Evolutionary conservation across 371 early-diverging fungal species (phyloP), one percentile per base, ranked within the genome.

Genomic region (Umbelopsis sp.): DNA sequence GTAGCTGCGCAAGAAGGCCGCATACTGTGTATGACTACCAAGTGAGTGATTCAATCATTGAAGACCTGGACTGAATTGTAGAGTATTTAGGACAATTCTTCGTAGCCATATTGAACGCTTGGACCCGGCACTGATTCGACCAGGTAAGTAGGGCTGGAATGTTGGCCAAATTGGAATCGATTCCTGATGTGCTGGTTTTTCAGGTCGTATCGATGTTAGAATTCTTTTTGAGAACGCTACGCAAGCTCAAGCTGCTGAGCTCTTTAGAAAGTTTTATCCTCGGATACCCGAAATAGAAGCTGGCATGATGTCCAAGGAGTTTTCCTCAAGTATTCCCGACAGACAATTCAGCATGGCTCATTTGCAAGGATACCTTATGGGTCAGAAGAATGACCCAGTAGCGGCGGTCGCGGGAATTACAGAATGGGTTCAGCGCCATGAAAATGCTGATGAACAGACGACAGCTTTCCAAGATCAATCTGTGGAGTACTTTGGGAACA

Each of bases 121-220:
- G 35, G 99, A 99, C 73, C 90, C 94, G 16, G 99, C 99, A 6
- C 80, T 99, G 65, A 93, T 98, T 64, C 88, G 99, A 32, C 99
- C 99, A 8, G 99, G 71, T 69, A 35, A 44, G 65, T 57, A 5
- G 32, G n/a, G 6, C 20, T 32, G 75, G 63, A 75, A 73, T 44
- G 73, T 63, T 22, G n/a, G 16, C 74, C 6, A 14, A 44, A 20
- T n/a, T 18, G 41, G 1, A 41, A 12, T 24, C 24, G 3, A 37
- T 44, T 29, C 24, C 35, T 52, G n/a, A 29, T 41, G 14, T 63
- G 16, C 35, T 44, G 25, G 44, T 65, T 35, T 51, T 22, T 3
- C 16, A 69, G 71, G 99, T 0, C 91, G 99, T 44, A 96, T 99
- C 32, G 99, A 99, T 72, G 82, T 95, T 29, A 88, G 94, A 68